Evolutionary conservation across 371 early-diverging fungal species (phyloP), one percentile per base, ranked within the genome.

Genomic region (Apophysomyces ossiformis): DNA sequence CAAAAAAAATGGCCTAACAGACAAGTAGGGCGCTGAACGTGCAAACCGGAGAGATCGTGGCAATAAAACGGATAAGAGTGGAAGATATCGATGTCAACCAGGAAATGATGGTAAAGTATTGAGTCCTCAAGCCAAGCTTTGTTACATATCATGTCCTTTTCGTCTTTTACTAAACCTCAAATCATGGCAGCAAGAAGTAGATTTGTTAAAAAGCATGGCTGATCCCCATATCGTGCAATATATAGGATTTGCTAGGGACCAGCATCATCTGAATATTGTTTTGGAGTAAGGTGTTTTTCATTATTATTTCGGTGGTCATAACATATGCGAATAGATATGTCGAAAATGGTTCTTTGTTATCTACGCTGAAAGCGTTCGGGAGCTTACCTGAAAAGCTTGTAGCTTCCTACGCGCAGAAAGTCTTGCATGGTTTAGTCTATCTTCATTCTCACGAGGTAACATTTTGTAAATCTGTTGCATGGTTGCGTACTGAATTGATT

Each of bases 311-410:
- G 46, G 4, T 39, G 41, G 32, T 21, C 45, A 26, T 18, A 44
- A 38, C 35, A 50, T 9, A 56, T 39, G 16, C 12, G 12, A 2
- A 45, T 58, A 78, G 69, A 87, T 85, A 89, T 76, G 97, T 96
- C 36, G 97, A 97, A 71, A 93, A 95, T 69, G 98, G 99, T 5
- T 96, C 96, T 7, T 86, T 99, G 57, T 79, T 68, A 88, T 71
- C 87, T 7, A 91, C 95, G 13, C 81, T 93, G 12, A 92, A 93
- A 72, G 90, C 93, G 54, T 97, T 96, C 79, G 97, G 96, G 2
- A 80, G 84, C 35, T 90, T 98, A 57, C 92, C 96, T 0, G 99
- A 98, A 75, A 89, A 87, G 63, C 84, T 98, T 35, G 94, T 95
- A 6, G 83, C 92, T 7, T 85, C 93, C 0, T 98, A 96, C 76